These are phyloP conservation scores for Tricholoma sp. DNA, from an alignment of 768 basidiomycete genomes.

Conservation along the genomic window DNA sequence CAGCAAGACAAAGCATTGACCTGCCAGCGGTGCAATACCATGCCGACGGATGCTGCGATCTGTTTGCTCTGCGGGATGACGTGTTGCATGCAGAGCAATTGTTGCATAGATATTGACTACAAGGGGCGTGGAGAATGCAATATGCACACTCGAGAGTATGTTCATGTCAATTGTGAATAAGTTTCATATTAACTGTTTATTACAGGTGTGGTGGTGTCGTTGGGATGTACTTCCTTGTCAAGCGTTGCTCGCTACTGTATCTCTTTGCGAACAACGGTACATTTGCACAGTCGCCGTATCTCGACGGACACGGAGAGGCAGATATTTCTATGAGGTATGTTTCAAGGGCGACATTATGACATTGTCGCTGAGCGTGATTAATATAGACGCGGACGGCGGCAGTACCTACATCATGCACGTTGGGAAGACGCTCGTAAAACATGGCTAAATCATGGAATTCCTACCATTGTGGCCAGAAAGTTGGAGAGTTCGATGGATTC, in stretches of 20 bases:
- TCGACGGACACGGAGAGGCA: conserved; percentile 91
- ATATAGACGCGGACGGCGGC: conserved; percentile 77
- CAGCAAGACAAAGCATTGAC: conserved; percentile 65
- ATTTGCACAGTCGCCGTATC: conserved; percentile 83
- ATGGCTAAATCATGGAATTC: conserved; percentile 89
- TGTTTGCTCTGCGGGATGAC: conserved; percentile 88
- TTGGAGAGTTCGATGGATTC: conserved; percentile 82
- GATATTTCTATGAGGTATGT: conserved; percentile 86
- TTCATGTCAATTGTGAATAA: conserved; percentile 17
- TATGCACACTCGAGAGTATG: conserved; percentile 90
- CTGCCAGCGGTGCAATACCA: conserved; percentile 72
- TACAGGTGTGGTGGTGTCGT: conserved; percentile 83
- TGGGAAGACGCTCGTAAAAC: conserved; percentile 90
- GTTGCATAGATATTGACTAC: conserved; percentile 71
- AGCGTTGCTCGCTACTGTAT: conserved; percentile 86
- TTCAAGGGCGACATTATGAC: background rate
- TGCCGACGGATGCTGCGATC: conserved; percentile 82
- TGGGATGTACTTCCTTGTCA: conserved; percentile 88
- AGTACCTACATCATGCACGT: conserved; percentile 77
- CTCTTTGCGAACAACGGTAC: conserved; percentile 87
- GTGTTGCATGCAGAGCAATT: conserved; percentile 88
- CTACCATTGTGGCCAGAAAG: conserved; percentile 84
- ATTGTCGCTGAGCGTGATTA: background rate
- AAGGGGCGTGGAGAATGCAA: conserved; percentile 86
- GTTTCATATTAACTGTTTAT: conserved; percentile 1